A percentile compares a stretch with the other conserved stretches of the same genome.
Evolutionary conservation across 768 basidiomycete species (phyloP).

Genomic region (Symmetrospora coprosmae): DNA sequence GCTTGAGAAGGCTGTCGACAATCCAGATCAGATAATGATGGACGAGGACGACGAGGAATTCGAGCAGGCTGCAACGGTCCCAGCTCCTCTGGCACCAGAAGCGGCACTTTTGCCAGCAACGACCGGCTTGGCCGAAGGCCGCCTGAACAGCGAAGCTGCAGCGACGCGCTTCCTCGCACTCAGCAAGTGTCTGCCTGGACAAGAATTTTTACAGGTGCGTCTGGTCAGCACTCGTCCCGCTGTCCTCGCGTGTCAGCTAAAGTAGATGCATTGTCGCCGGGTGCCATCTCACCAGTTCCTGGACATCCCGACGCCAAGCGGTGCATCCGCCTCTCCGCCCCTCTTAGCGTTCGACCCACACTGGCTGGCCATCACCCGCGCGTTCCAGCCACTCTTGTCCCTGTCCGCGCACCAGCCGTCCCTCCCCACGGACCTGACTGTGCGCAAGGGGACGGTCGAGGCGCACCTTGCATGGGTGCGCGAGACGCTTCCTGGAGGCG

Average conservation of each 20-base stretch:
- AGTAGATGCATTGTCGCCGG: too few species aligned
- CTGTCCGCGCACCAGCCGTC: slow-evolving; percentile 42
- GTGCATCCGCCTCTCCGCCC: neutral
- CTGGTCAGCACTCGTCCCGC: neutral
- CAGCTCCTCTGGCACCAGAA: neutral
- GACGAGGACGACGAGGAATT: slow-evolving; percentile 36
- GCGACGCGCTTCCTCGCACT: slow-evolving; percentile 72
- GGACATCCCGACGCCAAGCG: slow-evolving; percentile 23
- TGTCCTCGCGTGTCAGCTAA: too few species aligned
- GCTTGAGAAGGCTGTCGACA: neutral
- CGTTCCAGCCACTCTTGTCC: slow-evolving; percentile 66
- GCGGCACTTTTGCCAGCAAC: neutral
- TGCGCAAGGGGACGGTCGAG: slow-evolving; percentile 46
- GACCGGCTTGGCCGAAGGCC: neutral
- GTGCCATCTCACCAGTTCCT: too few species aligned
- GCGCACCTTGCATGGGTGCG: slow-evolving; percentile 56
- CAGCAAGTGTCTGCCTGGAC: slow-evolving; percentile 64
- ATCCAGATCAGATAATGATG: slow-evolving; percentile 46
- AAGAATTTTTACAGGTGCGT: slow-evolving; percentile 65
- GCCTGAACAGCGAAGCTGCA: slow-evolving; percentile 12
- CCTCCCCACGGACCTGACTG: slow-evolving; percentile 50
- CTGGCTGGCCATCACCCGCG: slow-evolving; percentile 87
- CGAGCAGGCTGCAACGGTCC: slow-evolving; percentile 5
- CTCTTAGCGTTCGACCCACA: slow-evolving; percentile 37
- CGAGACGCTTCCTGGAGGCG: slow-evolving; percentile 33